phyloP scores from a whole-genome alignment of 306 rosid species.

The Medicago lupulina region DNA sequence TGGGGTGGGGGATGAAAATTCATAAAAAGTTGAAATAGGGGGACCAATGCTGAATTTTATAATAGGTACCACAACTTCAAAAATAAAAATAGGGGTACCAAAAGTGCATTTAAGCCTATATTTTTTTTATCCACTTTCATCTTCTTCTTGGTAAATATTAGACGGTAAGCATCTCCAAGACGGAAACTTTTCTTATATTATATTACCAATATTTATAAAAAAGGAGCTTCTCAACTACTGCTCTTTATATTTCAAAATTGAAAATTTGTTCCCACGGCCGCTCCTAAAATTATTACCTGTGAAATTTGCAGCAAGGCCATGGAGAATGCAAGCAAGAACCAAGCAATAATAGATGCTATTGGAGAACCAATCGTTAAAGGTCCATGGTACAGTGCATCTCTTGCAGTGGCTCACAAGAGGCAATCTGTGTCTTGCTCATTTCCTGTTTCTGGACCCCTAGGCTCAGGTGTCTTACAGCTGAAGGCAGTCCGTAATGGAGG shows the following conservation, averaged over 20 bases:
- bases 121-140: slow-evolving; percentile 10
- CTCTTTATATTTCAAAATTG: slow-evolving; percentile 35
- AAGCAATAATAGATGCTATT: slow-evolving; percentile 70
- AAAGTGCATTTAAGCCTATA: no score
- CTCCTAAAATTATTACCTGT: slow-evolving; percentile 34
- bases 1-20: no score
- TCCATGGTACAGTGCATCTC: slow-evolving; percentile 96
- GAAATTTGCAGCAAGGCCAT: slow-evolving; percentile 81
- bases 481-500: slow-evolving; percentile 94
- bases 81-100: no score
- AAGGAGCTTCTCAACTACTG: slow-evolving; percentile 23
- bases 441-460: slow-evolving; percentile 88
- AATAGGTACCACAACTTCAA: no score
- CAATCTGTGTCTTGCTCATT: slow-evolving; percentile 89
- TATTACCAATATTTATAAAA: not conserved
- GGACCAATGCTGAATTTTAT: no score
- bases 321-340: slow-evolving; percentile 72
- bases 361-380: slow-evolving; percentile 92
- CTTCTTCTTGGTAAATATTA: not conserved
- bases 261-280: slow-evolving; percentile 32
- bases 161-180: slow-evolving; percentile 21
- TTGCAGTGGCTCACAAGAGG: slow-evolving; percentile 91
- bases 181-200: slow-evolving; percentile 19
- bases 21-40: no score
- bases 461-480: slow-evolving; percentile 76